Conservation (phyloP, 225 moss, liverwort and hornwort genomes). For the Marchantia paleacea region DNA sequence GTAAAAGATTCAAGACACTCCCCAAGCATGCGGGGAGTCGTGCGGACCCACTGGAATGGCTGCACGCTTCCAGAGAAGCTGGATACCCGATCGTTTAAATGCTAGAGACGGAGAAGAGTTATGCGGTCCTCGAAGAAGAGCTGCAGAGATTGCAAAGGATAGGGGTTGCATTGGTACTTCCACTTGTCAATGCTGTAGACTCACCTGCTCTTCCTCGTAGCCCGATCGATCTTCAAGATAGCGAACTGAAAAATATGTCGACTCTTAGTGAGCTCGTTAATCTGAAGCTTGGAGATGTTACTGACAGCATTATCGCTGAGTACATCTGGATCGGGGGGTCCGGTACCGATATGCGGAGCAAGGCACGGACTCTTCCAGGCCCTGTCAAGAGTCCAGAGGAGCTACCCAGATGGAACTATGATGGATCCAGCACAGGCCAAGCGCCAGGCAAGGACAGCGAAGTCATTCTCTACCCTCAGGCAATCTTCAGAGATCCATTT, state of each 20-base stretch:
- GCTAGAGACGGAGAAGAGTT: background rate
- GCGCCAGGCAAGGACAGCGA: slow-evolving; percentile 56
- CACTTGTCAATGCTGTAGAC: background rate
- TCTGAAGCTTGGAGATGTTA: slow-evolving; percentile 39
- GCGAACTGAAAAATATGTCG: slow-evolving; percentile 15
- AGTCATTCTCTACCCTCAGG: slow-evolving; percentile 64
- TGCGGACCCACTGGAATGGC: slow-evolving; percentile 4
- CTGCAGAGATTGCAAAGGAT: slow-evolving; percentile 3
- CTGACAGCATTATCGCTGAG: slow-evolving; percentile 57
- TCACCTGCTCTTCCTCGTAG: background rate
- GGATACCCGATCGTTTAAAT: slow-evolving; percentile 4
- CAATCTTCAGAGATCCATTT: slow-evolving; percentile 56
- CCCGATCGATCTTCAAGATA: slow-evolving; percentile 10
- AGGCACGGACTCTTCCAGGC: slow-evolving; percentile 56
- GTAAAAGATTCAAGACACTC: background rate
- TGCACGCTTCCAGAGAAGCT: slow-evolving; percentile 3
- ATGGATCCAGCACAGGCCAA: slow-evolving; percentile 64
- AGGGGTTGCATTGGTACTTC: background rate
- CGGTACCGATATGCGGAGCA: slow-evolving; percentile 55
- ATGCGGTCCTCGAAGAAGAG: slow-evolving; percentile 11
- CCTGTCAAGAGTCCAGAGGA: slow-evolving; percentile 39
- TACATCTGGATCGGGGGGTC: slow-evolving; percentile 74
- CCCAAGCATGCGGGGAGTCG: background rate
- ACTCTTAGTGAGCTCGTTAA: background rate
- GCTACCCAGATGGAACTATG: slow-evolving; percentile 67